Percentiles rank a stretch among this genome's conserved stretches.
Evolutionary conservation across 2,329 filamentous ascomycete genomes (phyloP).

Genomic region (Fusarium albosuccineum): DNA sequence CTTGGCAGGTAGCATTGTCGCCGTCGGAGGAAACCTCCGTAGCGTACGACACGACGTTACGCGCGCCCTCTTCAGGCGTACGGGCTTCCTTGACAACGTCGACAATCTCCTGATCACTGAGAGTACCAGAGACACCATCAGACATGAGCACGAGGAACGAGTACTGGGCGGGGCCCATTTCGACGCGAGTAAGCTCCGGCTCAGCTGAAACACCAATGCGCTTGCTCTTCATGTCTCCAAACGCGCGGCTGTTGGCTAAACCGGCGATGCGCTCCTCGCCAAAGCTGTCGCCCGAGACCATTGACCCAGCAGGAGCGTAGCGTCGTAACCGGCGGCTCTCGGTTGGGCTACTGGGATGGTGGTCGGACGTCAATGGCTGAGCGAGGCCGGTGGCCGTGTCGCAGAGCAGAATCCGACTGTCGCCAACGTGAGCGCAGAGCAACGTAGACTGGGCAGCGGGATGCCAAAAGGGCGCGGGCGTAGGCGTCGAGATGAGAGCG

Average conservation of each 20-base stretch:
- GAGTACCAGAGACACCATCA: conserved; percentile 88
- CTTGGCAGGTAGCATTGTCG: conserved; percentile 77
- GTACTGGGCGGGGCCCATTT: conserved; percentile 86
- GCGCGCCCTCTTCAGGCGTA: conserved; percentile 88
- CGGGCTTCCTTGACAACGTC: conserved; percentile 94
- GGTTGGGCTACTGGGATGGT: conserved; percentile 88
- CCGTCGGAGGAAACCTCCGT: conserved; percentile 81
- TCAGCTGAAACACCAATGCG: conserved; percentile 94
- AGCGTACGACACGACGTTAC: conserved; percentile 85
- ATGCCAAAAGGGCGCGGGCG: conserved; percentile 94
- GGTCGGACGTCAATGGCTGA: conserved; percentile 86
- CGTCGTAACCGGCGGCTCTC: conserved; percentile 87
- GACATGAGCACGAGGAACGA: conserved; percentile 89
- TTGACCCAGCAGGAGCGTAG: conserved; percentile 80
- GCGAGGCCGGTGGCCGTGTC: conserved; percentile 85
- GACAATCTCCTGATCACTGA: conserved; percentile 94
- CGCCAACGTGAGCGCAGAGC: conserved; percentile 90
- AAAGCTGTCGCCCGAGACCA: conserved; percentile 91
- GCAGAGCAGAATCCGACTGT: conserved; percentile 91
- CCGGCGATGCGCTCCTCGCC: conserved; percentile 96
- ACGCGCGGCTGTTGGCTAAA: conserved; percentile 92
- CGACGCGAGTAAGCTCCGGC: conserved; percentile 84
- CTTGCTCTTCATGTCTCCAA: conserved; percentile 93
- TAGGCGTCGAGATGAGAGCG: conserved; percentile 91
- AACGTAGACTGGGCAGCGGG: conserved; percentile 87